Evolutionary conservation across 257 asterid genomes (phyloP), one percentile per base, ranked within the genome.

Genomic region (Solanum arcanum): DNA sequence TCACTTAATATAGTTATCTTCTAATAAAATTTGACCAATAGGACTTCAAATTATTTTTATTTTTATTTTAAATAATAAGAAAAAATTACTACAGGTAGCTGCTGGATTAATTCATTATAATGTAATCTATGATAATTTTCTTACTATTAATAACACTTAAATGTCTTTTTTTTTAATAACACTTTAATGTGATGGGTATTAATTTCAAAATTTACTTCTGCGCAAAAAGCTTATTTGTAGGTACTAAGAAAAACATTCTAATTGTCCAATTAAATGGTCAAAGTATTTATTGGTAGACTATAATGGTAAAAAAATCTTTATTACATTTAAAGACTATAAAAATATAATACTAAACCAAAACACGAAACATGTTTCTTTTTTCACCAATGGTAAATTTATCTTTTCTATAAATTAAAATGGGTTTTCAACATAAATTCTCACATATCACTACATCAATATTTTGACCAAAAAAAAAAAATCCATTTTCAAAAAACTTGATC

Each of bases 91-190:
- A 76, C 3, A 25, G n/a, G 3, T 25, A 14, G 64, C 37, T 44
- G 41, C 64, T 41, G 15, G 25, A n/a, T 46, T 78, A 44, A 15
- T 13, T 59, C 5, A 46, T 14, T 46, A 8, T 46, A 46, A 46
- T 47, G 78, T 15, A n/a, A 84, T 62, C 76, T 84, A 27, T 42
- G 33, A 42, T 73, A 25, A 44, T 85, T 84, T 44, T 44, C 27
- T 78, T 14, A 85, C 86, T 46, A 88, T 83, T 86, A 89, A 89
- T 59, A 75, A 81, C 82, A 41, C 83, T 46, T 76, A 70, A 73
- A 73, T 62, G 47, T 78, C 16, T 16, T 5, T 47, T 44, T 13
- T 47, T 47, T 5, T 11, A 44, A 89, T 59, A 64, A 81, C 74
- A 41, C 83, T 60, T 76, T 80, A 74, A 74, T 64, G 47, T 78